phyloP scores from a whole-genome alignment of 1,284 basidiomycete genomes.

The Malassezia psittaci region DNA sequence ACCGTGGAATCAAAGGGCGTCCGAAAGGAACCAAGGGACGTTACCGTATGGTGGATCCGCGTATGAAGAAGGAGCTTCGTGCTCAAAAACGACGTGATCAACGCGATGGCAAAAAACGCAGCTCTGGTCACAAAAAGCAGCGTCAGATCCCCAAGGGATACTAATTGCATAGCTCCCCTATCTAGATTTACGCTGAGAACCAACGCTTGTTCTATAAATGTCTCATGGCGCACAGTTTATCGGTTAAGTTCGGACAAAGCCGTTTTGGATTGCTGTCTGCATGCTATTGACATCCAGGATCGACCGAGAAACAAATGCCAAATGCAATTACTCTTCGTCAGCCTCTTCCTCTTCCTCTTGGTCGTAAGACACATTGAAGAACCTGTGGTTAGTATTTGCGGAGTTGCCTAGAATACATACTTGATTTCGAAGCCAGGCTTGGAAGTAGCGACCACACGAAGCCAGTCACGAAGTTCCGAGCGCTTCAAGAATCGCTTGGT shows the following conservation, averaged over 20 bases:
- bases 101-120: slow-evolving; percentile 42
- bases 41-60: slow-evolving; percentile 48
- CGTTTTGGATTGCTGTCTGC: too few relatives aligned
- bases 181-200: background rate
- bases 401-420: slow-evolving; percentile 5
- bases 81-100: slow-evolving; percentile 40
- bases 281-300: too few relatives aligned
- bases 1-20: slow-evolving; percentile 80
- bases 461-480: slow-evolving; percentile 48
- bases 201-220: too few relatives aligned
- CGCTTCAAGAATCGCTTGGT: slow-evolving; percentile 50
- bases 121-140: slow-evolving; percentile 4
- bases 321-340: slow-evolving; percentile 16
- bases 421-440: slow-evolving; percentile 50
- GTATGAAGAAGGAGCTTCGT: slow-evolving; percentile 46
- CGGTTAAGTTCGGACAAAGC: too few relatives aligned
- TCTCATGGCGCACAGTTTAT: too few relatives aligned
- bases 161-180: background rate
- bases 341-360: slow-evolving; percentile 34
- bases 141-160: slow-evolving; percentile 16
- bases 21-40: slow-evolving; percentile 85
- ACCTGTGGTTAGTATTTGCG: slow-evolving; percentile 14
- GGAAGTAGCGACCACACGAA: slow-evolving; percentile 49
- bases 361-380: slow-evolving; percentile 49
- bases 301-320: too few relatives aligned